Base-by-base conservation (phyloP, 352 stramenopile genomes). In the Blastocystis sp. region DNA sequence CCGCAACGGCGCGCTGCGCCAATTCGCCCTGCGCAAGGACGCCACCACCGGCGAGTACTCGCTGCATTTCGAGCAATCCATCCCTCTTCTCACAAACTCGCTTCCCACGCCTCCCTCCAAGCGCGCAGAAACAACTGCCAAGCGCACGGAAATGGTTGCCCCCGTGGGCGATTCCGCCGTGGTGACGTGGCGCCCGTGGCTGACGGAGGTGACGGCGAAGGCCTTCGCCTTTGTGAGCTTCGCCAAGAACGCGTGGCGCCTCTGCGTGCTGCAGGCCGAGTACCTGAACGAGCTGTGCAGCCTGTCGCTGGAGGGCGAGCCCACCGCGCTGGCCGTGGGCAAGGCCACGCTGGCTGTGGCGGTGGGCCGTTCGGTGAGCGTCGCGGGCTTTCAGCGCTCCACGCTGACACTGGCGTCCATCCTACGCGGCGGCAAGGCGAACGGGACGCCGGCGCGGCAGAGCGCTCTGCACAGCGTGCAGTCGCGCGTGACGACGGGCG, bases 231-330 rank as follows among this genome's bases (percentile, higher is more conserved):
- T 59, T 11, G 74, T 64, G 28, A 34, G 19, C 2, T 21, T 9
- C 0, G 74, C 17, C 11, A 53, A 23, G 14, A 10, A 38, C 0
- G 23, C 43, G 45, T 14, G n/a, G 40, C 14, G 11, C 14, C 41
- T 84, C 9, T 56, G 66, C 45, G 67, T 84, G n/a, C 11, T 69
- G 14, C 48, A 84, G 28, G 9, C 60, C 3, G 74, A 84, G 0
- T 69, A 67, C n/a, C 14, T 70, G n/a, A 67, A 28, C 56, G 74
- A 84, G 41, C 40, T 84, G 11, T 21, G 4, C 5, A 21, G 28
- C 23, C 38, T 84, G 21, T 0, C 2, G 3, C 34, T 84, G 21
- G 34, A 19, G 9, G n/a, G 5, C 9, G 1, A 28, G 21, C 74
- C 74, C 10, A 60, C 74, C 40, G 52, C 5, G 17, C 40, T 84